A percentile compares a stretch with the other conserved stretches of the same genome.
Evolutionary conservation across 495 filamentous ascomycete species (phyloP).

Genomic region (Penicillium daleae): DNA sequence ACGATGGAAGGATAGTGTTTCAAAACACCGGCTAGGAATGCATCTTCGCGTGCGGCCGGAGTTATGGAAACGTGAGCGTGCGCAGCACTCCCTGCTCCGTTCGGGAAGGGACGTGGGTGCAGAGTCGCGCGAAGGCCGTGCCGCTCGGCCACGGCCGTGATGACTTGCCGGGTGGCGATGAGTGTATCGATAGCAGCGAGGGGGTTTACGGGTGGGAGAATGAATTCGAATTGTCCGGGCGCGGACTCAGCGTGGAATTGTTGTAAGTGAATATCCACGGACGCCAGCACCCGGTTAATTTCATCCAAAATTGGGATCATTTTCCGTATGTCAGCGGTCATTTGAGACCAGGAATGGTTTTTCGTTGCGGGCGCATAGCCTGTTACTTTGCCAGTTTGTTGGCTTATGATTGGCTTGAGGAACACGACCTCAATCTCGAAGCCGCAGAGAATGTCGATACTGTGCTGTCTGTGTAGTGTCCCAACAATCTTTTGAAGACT

Average conservation of each 20-base stretch:
- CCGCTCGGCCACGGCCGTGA: conserved; percentile 49
- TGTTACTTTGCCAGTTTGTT: conserved; percentile 18
- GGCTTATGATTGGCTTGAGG: conserved; percentile 42
- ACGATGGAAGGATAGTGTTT: conserved; percentile 36
- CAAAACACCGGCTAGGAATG: conserved; percentile 46
- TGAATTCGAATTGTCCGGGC: conserved; percentile 80
- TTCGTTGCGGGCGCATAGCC: conserved; percentile 29
- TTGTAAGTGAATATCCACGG: conserved; percentile 66
- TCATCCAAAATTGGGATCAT: conserved; percentile 63
- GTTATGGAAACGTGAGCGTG: conserved; percentile 50
- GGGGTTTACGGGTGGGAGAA: conserved; percentile 66
- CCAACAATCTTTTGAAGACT: conserved; percentile 56
- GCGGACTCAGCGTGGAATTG: conserved; percentile 80
- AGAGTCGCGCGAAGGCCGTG: conserved; percentile 70
- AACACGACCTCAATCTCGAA: conserved; percentile 88
- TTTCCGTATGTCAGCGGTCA: conserved; percentile 42
- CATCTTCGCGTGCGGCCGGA: conserved; percentile 30
- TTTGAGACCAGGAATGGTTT: conserved; percentile 57
- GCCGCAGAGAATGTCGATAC: conserved; percentile 64
- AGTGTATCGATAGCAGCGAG: conserved; percentile 74
- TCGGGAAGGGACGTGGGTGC: conserved; percentile 69
- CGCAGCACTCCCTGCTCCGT: conserved; percentile 42
- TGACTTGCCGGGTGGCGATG: conserved; percentile 70
- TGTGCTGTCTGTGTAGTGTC: conserved; percentile 39
- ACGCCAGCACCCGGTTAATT: conserved; percentile 58